phyloP scores from a whole-genome alignment of 2,329 filamentous ascomycete genomes.

The Xylariaceae sp. region DNA sequence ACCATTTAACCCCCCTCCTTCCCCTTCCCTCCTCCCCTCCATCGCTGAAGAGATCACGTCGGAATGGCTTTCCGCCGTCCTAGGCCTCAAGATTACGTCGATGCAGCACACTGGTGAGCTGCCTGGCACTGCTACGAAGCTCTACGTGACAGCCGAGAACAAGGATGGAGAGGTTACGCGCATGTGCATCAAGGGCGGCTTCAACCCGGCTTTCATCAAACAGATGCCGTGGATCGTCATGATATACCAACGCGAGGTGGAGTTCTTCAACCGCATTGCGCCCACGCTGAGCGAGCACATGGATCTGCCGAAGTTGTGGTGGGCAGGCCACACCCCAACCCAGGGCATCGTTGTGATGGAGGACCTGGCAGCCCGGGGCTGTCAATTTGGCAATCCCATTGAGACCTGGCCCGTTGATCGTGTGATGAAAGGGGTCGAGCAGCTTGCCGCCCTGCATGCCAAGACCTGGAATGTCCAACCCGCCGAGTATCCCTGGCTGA shows the following conservation, averaged over 20 bases:
- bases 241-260: conserved; percentile 29
- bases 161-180: conserved; percentile 14
- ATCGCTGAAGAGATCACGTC: conserved; percentile 25
- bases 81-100: conserved; percentile 21
- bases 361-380: conserved; percentile 24
- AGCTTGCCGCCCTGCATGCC: conserved; percentile 36
- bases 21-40: conserved; percentile 14
- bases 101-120: conserved; percentile 18
- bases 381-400: conserved; percentile 24
- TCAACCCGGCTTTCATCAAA: conserved; percentile 27
- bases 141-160: conserved; percentile 23
- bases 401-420: conserved; percentile 24
- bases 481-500: conserved; percentile 32
- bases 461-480: conserved; percentile 29
- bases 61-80: conserved; percentile 24
- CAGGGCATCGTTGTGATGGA: conserved; percentile 31
- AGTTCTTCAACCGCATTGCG: conserved; percentile 29
- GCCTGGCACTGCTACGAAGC: conserved; percentile 26
- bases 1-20: not conserved
- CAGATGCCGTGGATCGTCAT: conserved; percentile 26
- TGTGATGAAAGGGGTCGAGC: conserved; percentile 31
- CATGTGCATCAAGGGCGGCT: conserved; percentile 30
- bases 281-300: conserved; percentile 22
- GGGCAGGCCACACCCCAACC: conserved; percentile 23
- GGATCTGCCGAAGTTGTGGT: conserved; percentile 24